phyloP scores from a whole-genome alignment of 23 red algal genomes.

The Chondrus crispus region DNA sequence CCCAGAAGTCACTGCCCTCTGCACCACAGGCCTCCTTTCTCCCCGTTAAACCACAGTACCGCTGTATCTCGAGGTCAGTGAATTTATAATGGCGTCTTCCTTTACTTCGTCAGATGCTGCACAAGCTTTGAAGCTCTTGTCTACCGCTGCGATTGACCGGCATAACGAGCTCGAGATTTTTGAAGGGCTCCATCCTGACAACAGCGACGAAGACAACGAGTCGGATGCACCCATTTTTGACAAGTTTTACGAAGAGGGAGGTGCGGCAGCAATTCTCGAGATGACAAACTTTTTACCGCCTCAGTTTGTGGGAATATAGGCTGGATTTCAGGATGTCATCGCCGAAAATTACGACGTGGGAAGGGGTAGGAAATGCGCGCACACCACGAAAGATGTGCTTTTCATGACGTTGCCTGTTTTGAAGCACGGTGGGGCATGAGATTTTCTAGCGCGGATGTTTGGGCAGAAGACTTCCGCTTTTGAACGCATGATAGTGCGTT shows the following conservation, averaged over 20 bases:
- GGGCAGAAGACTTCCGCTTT: neutral
- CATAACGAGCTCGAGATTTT: too few species aligned
- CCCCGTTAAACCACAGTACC: too few species aligned
- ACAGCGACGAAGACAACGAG: neutral
- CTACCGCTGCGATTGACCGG: too few species aligned
- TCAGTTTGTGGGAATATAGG: neutral
- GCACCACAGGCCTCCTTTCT: too few species aligned
- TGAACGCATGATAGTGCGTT: neutral
- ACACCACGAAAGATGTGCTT: neutral
- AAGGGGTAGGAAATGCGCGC: neutral
- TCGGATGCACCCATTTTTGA: neutral
- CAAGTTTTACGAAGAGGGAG: neutral
- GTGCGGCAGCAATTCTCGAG: neutral
- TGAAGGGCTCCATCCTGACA: too few species aligned
- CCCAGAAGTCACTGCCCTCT: too few species aligned
- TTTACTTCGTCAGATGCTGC: too few species aligned
- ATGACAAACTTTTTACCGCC: neutral
- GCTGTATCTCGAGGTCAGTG: too few species aligned
- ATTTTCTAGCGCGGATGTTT: neutral
- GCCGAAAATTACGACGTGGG: neutral
- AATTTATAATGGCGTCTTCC: too few species aligned
- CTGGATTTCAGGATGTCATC: neutral
- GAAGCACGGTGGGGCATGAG: neutral
- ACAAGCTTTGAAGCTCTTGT: too few species aligned
- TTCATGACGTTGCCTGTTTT: conserved; percentile 5